A percentile compares a stretch with the other conserved stretches of the same genome.
These are phyloP conservation scores for Hypoxylon sp. DNA, from an alignment of 2,329 filamentous ascomycete species.

Conservation along the genomic window DNA sequence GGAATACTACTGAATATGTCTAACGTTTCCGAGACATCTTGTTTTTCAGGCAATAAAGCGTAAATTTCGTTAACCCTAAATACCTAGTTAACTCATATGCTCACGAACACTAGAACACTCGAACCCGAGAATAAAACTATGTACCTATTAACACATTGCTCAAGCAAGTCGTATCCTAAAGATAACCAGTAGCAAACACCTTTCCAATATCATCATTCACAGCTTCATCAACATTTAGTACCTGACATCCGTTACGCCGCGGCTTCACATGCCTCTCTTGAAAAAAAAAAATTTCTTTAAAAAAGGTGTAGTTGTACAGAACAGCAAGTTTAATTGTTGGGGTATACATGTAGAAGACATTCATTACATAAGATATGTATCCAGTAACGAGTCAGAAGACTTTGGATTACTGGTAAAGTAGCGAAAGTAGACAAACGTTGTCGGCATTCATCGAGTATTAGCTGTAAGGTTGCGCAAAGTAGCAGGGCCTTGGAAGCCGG, in stretches of 20 bases:
- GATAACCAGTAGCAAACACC: slow-evolving; percentile 12
- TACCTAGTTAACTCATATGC: neutral
- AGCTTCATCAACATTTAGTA: slow-evolving; percentile 13
- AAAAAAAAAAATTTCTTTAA: slow-evolving; percentile 5
- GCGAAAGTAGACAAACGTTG: slow-evolving; percentile 14
- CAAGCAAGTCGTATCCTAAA: slow-evolving; percentile 13
- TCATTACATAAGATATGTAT: slow-evolving; percentile 35
- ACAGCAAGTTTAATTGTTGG: slow-evolving; percentile 23
- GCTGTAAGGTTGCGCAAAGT: slow-evolving; percentile 55
- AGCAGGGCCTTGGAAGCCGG: slow-evolving; percentile 69
- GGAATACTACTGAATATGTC: too few species aligned
- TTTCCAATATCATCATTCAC: slow-evolving; percentile 7
- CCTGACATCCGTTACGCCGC: slow-evolving; percentile 3
- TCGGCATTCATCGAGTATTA: slow-evolving; percentile 39
- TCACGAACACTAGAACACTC: neutral
- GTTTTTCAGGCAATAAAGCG: neutral
- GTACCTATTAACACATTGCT: neutral
- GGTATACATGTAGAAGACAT: slow-evolving; percentile 38
- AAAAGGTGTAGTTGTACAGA: slow-evolving; percentile 27
- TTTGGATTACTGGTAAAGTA: slow-evolving; percentile 3
- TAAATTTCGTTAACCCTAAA: neutral
- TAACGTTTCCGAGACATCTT: neutral
- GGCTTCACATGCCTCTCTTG: slow-evolving; percentile 15
- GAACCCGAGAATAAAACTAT: neutral
- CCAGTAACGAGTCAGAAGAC: slow-evolving; percentile 4